Percentiles rank a stretch among this genome's conserved stretches.
Conservation (phyloP, 108 stramenopile species). For the Hondaea fermentalgiana region DNA sequence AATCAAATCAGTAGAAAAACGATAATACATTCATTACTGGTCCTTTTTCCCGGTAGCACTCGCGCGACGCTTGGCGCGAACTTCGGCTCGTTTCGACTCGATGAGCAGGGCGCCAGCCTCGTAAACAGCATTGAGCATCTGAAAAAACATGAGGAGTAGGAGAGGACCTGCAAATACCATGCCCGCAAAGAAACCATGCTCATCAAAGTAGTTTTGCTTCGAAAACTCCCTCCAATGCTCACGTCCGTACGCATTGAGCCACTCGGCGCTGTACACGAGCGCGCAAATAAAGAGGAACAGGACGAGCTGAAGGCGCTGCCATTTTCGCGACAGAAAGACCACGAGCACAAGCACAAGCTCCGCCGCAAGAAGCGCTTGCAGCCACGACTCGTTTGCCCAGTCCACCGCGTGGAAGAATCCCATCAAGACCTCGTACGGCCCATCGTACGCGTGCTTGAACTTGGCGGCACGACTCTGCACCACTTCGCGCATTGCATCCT, state of each 20-base stretch:
- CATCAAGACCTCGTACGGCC: background rate
- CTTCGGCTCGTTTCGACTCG: constrained; percentile 42
- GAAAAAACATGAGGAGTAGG: constrained; percentile 56
- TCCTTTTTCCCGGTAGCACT: background rate
- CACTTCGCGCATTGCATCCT: background rate
- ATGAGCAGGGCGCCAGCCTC: constrained; percentile 64
- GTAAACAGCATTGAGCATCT: constrained; percentile 59
- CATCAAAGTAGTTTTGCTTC: constrained; percentile 83
- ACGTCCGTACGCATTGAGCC: constrained; percentile 48
- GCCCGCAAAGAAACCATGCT: constrained; percentile 65
- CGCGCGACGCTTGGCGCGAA: background rate
- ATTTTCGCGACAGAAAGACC: background rate
- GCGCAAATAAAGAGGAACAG: constrained; percentile 59
- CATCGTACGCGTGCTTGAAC: background rate
- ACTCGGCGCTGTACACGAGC: constrained; percentile 61
- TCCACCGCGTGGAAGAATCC: constrained; percentile 21
- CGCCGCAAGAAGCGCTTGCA: background rate
- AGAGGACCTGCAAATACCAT: constrained; percentile 71
- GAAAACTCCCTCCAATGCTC: constrained; percentile 64
- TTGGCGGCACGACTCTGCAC: background rate
- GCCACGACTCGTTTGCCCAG: constrained; percentile 19
- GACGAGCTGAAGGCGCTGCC: background rate
- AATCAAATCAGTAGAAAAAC: background rate
- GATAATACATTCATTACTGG: background rate
- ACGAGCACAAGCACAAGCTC: background rate